Percentiles rank a stretch among this genome's conserved stretches.
These are phyloP conservation scores for Flaveria robusta DNA, from an alignment of 129 eudicot species.

Conservation along the genomic window DNA sequence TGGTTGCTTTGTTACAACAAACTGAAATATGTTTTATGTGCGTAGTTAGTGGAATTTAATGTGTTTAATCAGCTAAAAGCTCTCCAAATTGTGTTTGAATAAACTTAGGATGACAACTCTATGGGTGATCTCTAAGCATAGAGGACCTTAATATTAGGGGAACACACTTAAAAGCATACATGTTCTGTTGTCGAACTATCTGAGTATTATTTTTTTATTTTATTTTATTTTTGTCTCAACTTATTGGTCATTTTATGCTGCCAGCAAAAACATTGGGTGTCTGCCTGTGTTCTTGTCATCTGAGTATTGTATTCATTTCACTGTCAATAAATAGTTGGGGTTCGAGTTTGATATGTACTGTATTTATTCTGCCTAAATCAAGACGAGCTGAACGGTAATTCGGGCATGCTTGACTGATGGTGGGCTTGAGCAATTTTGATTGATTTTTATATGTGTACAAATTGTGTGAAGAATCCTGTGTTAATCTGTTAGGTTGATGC, in stretches of 20 bases:
- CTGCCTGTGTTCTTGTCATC: background rate
- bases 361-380: background rate
- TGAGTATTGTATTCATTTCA: background rate
- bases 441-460: background rate
- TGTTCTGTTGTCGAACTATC: background rate
- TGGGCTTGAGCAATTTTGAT: background rate
- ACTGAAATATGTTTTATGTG: background rate
- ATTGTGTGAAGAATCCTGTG: conserved; percentile 5
- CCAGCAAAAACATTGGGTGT: background rate
- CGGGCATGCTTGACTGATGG: background rate
- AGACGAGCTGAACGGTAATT: background rate
- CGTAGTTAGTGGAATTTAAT: conserved; percentile 7
- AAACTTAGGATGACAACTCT: background rate
- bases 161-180: background rate
- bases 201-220: too few species aligned
- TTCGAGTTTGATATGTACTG: background rate
- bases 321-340: background rate
- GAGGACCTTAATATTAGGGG: background rate
- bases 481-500: background rate
- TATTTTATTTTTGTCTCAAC: too few species aligned
- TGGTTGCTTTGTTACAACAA: background rate
- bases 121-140: background rate
- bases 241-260: background rate
- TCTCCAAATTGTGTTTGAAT: conserved; percentile 6
- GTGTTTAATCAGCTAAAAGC: background rate